phyloP scores from a whole-genome alignment of 257 asterid species.

The Nicotiana paniculata region DNA sequence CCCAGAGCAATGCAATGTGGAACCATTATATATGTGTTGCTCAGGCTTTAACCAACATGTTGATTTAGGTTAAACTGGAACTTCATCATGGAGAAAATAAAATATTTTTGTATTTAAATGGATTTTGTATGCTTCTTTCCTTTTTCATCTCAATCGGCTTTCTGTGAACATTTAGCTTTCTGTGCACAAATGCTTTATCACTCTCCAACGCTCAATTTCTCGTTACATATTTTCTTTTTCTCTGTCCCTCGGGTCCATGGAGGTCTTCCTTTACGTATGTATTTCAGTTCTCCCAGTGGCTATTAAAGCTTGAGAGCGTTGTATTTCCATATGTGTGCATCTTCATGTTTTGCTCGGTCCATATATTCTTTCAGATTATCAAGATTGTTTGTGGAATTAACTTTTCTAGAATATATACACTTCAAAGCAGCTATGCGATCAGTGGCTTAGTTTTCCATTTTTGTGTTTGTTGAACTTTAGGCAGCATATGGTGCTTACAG shows the following conservation, averaged over 20 bases:
- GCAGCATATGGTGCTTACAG: constrained; percentile 69
- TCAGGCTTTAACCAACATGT: background rate
- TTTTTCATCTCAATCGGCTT: background rate
- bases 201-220: background rate
- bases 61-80: background rate
- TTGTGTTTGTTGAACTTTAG: constrained; percentile 24
- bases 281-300: background rate
- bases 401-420: background rate
- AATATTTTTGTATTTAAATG: background rate
- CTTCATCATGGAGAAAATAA: background rate
- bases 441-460: background rate
- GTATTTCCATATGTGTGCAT: background rate
- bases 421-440: background rate
- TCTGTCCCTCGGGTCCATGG: background rate
- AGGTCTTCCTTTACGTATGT: background rate
- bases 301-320: background rate
- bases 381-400: background rate
- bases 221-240: background rate
- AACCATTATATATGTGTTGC: background rate
- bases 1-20: background rate
- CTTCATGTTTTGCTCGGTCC: background rate
- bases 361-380: background rate
- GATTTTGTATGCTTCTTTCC: background rate
- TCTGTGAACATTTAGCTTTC: background rate
- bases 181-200: background rate